Evolutionary conservation across 2,329 filamentous ascomycete genomes (phyloP).

Genomic region (Aspergillus ochraceus): DNA sequence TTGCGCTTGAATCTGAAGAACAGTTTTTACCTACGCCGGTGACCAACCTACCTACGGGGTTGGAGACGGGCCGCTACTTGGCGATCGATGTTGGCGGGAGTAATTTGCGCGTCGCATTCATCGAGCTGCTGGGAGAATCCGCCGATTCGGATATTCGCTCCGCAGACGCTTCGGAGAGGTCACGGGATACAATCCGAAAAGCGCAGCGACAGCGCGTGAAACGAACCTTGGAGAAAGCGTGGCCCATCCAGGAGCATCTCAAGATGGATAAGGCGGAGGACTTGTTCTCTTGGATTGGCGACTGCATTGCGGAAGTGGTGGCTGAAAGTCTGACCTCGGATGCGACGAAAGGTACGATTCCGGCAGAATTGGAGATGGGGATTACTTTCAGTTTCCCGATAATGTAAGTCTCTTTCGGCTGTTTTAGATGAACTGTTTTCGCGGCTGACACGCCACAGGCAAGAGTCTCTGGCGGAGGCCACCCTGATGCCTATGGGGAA

Average conservation of each 20-base stretch:
- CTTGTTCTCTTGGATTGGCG: constrained; percentile 78
- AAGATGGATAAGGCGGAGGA: constrained; percentile 69
- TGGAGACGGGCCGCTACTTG: constrained; percentile 56
- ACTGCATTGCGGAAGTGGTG: constrained; percentile 73
- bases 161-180: constrained; percentile 36
- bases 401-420: constrained; percentile 38
- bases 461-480: constrained; percentile 55
- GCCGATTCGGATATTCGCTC: constrained; percentile 36
- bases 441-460: constrained; percentile 34
- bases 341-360: constrained; percentile 38
- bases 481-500: constrained; percentile 60
- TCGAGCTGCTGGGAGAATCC: constrained; percentile 51
- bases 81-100: constrained; percentile 60
- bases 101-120: constrained; percentile 57
- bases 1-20: constrained; percentile 46
- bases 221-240: constrained; percentile 51
- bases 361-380: constrained; percentile 49
- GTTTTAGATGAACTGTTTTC: not conserved
- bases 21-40: constrained; percentile 51
- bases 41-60: constrained; percentile 49
- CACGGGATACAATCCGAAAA: constrained; percentile 46
- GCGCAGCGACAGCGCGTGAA: constrained; percentile 48
- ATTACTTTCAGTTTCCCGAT: constrained; percentile 54
- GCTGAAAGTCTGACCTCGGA: constrained; percentile 49
- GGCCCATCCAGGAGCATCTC: constrained; percentile 56